Percentiles rank a stretch among this genome's conserved stretches.
phyloP scores from a whole-genome alignment of 2,329 filamentous ascomycete species.

The Paecilomyces sp. region DNA sequence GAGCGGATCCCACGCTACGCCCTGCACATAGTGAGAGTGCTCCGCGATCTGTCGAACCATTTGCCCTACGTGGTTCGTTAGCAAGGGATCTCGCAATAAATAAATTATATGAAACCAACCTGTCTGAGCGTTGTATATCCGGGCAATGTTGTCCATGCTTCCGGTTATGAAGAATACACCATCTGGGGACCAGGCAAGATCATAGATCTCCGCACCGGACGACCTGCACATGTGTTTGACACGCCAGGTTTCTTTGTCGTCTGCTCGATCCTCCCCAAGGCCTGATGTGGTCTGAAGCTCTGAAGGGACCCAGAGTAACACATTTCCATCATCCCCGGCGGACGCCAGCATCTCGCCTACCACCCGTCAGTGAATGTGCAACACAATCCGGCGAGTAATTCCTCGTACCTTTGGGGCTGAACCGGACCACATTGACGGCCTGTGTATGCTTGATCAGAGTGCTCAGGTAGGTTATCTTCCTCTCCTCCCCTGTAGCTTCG shows the following conservation, averaged over 20 bases:
- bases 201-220: constrained; percentile 92
- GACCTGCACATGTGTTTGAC: constrained; percentile 97
- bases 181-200: constrained; percentile 98
- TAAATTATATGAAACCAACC: constrained; percentile 47
- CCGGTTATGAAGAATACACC: constrained; percentile 93
- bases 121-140: constrained; percentile 91
- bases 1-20: constrained; percentile 94
- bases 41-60: constrained; percentile 90
- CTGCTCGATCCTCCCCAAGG: constrained; percentile 76
- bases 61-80: constrained; percentile 39
- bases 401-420: constrained; percentile 75
- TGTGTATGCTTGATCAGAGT: constrained; percentile 92
- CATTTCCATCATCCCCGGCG: constrained; percentile 94
- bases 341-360: constrained; percentile 87
- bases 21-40: constrained; percentile 97
- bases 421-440: constrained; percentile 95
- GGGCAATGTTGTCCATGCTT: constrained; percentile 97
- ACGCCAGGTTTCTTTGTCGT: constrained; percentile 95
- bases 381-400: not conserved
- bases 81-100: constrained; percentile 1
- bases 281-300: constrained; percentile 59
- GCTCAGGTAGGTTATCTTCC: constrained; percentile 84
- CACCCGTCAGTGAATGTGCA: constrained; percentile 15
- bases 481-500: constrained; percentile 74
- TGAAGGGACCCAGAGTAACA: constrained; percentile 90